Conservation (phyloP, 179 eudicot genomes). For the Camellia oleifera region DNA sequence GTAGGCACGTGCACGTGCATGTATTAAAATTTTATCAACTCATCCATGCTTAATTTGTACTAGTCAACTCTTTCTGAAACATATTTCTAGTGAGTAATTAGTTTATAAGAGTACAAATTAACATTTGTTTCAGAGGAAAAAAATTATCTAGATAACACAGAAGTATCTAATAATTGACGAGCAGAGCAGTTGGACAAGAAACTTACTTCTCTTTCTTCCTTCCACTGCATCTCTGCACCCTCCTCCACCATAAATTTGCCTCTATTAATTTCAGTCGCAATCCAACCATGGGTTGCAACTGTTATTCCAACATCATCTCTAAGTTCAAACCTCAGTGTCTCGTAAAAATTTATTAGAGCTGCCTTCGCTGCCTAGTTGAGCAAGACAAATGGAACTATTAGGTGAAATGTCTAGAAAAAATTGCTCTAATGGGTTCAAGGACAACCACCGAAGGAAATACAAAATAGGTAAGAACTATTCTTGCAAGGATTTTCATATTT, state of each 20-base stretch:
- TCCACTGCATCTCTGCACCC: conserved; percentile 91
- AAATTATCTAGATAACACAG: background rate
- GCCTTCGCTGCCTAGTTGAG: conserved; percentile 79
- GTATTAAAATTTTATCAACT: too few species aligned
- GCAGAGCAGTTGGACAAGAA: background rate
- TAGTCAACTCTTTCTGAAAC: background rate
- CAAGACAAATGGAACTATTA: background rate
- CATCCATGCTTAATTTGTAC: background rate
- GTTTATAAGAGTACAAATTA: background rate
- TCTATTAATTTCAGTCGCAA: conserved; percentile 60
- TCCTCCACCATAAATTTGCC: conserved; percentile 73
- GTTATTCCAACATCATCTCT: conserved; percentile 79
- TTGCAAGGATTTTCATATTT: background rate
- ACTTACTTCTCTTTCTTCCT: conserved; percentile 86
- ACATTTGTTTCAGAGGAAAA: background rate
- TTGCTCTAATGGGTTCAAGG: background rate
- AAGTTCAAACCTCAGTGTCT: conserved; percentile 80
- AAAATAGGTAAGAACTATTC: too few species aligned
- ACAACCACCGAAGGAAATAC: background rate
- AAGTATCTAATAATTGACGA: background rate
- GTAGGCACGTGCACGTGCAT: too few species aligned
- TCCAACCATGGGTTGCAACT: conserved; percentile 93
- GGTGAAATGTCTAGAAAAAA: background rate
- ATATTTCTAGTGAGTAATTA: background rate
- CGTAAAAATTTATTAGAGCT: conserved; percentile 84